phyloP scores from a whole-genome alignment of 371 early-diverging fungal species.

The Rhizopus sp. region DNA sequence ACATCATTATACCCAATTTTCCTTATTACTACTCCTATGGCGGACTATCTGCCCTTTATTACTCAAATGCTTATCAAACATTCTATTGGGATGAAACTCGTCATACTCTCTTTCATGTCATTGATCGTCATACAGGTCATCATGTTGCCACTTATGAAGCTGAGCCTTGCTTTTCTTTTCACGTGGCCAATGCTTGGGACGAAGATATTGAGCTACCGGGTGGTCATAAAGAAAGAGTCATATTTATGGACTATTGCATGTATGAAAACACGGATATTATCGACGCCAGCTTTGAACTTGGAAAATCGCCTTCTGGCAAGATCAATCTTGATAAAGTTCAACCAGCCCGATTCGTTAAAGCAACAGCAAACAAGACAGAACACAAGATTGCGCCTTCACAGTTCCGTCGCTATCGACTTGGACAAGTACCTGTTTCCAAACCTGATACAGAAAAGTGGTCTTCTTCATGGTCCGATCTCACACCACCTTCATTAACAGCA shows the following conservation, averaged over 20 bases:
- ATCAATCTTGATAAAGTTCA: conserved; percentile 33
- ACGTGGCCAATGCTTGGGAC: conserved; percentile 65
- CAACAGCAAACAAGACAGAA: conserved; percentile 36
- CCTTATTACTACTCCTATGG: conserved; percentile 61
- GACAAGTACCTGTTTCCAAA: conserved; percentile 31
- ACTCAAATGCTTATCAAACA: conserved; percentile 58
- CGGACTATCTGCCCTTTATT: conserved; percentile 60
- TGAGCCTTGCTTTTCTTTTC: conserved; percentile 64
- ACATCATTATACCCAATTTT: conserved; percentile 63
- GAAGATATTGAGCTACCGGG: conserved; percentile 42
- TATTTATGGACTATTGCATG: conserved; percentile 46
- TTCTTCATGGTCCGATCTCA: conserved; percentile 13
- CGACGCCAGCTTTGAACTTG: conserved; percentile 51
- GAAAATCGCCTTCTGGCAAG: conserved; percentile 31
- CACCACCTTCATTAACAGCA: conserved; percentile 18
- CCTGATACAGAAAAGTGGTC: conserved; percentile 8
- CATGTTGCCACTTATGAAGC: conserved; percentile 66
- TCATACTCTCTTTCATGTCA: conserved; percentile 57
- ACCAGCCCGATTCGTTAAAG: conserved; percentile 43
- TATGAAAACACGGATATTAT: conserved; percentile 56
- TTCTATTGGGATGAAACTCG: conserved; percentile 57
- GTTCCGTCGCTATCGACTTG: conserved; percentile 47
- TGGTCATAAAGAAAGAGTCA: conserved; percentile 40
- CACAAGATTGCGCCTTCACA: conserved; percentile 45
- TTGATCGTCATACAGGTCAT: conserved; percentile 52